phyloP scores from a whole-genome alignment of 257 asterid genomes.

The Verbascum thapsus region DNA sequence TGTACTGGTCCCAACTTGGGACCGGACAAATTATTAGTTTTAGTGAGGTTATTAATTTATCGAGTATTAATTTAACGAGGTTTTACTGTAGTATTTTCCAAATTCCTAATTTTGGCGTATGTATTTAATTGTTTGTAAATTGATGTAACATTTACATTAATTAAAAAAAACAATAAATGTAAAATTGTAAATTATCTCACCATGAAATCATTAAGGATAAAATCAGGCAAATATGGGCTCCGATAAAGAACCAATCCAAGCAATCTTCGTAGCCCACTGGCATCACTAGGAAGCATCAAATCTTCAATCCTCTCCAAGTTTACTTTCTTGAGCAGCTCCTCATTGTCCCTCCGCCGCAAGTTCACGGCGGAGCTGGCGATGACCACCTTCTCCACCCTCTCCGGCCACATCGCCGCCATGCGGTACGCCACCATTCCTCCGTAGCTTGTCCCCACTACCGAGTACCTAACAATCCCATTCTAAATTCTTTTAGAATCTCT shows the following conservation, averaged over 20 bases:
- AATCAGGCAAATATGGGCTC: constrained; percentile 54
- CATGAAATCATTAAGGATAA: constrained; percentile 58
- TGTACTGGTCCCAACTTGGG: too few species aligned
- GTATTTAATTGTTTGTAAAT: too few species aligned
- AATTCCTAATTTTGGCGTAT: too few species aligned
- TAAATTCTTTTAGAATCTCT: too few species aligned
- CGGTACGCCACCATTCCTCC: constrained; percentile 86
- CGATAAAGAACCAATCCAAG: constrained; percentile 39
- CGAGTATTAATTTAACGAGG: too few species aligned
- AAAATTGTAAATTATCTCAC: constrained; percentile 36
- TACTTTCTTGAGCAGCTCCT: constrained; percentile 50
- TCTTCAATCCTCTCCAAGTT: constrained; percentile 49
- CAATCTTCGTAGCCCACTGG: constrained; percentile 41
- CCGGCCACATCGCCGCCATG: constrained; percentile 71
- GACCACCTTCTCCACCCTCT: constrained; percentile 80
- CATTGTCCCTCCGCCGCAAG: constrained; percentile 50
- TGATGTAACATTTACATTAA: too few species aligned
- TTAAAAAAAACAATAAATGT: too few species aligned
- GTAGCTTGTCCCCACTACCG: constrained; percentile 79
- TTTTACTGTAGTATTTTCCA: too few species aligned
- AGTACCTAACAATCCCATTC: too few species aligned
- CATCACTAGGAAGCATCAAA: constrained; percentile 56
- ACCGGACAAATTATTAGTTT: too few species aligned
- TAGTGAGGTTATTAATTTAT: too few species aligned
- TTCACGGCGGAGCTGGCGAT: constrained; percentile 80